phyloP scores from a whole-genome alignment of 2,329 filamentous ascomycete species.

The Plenodomus lindquistii region DNA sequence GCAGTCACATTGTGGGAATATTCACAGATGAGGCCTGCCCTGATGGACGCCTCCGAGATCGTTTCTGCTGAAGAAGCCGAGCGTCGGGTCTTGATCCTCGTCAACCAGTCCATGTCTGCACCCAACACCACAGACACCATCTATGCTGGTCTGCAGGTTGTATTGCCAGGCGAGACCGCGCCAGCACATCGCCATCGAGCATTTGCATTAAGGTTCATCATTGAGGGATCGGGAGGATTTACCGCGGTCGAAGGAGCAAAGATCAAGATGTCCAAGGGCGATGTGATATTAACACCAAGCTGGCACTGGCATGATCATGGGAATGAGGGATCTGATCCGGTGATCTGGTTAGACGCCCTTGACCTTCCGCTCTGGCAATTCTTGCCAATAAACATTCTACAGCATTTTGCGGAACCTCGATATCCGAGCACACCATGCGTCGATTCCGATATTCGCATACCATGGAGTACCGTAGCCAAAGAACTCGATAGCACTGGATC shows the following conservation, averaged over 20 bases:
- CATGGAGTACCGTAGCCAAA: too few species aligned
- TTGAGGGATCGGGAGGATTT: conserved; percentile 60
- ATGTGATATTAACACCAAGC: conserved; percentile 61
- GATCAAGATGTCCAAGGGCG: conserved; percentile 57
- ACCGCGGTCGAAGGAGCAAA: conserved; percentile 61
- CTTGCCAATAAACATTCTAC: conserved; percentile 59
- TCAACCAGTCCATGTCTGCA: conserved; percentile 49
- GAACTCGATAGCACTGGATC: too few species aligned
- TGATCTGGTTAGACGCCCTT: conserved; percentile 63
- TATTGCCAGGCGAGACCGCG: conserved; percentile 60
- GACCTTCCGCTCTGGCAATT: conserved; percentile 58
- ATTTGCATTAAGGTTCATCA: conserved; percentile 62
- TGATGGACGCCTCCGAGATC: conserved; percentile 43
- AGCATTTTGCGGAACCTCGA: conserved; percentile 53
- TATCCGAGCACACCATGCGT: conserved; percentile 45
- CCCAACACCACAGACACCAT: conserved; percentile 63
- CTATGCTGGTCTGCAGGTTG: conserved; percentile 61
- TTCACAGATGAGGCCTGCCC: conserved; percentile 23
- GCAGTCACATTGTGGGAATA: conserved; percentile 8
- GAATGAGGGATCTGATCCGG: conserved; percentile 58
- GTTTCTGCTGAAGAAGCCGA: conserved; percentile 46
- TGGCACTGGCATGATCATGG: conserved; percentile 64
- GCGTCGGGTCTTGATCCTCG: conserved; percentile 47
- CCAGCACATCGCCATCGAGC: conserved; percentile 61
- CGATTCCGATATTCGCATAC: too few species aligned